Evolutionary conservation across 2,329 filamentous ascomycete genomes (phyloP).

Genomic region (Aspergillus flavus): DNA sequence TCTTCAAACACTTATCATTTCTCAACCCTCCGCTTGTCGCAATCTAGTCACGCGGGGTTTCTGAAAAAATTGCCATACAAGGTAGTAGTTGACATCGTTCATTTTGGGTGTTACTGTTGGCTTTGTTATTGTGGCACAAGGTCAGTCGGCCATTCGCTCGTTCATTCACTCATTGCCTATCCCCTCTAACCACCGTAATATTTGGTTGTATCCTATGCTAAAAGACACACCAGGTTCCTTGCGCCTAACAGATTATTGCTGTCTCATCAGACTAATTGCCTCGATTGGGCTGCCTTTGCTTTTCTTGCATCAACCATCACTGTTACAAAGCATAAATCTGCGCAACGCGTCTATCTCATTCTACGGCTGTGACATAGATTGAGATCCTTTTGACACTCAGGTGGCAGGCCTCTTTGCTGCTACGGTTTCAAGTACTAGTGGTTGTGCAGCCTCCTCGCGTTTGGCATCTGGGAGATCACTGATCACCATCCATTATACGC

Average conservation of each 20-base stretch:
- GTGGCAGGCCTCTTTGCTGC: not conserved
- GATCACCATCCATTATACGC: not conserved
- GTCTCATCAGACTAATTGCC: not conserved
- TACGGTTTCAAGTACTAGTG: not conserved
- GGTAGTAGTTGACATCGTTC: not conserved
- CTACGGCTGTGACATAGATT: not conserved
- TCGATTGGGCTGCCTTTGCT: not conserved
- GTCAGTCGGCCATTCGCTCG: not conserved
- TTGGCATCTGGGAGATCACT: not conserved
- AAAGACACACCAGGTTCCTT: not conserved
- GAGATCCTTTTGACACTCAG: not conserved
- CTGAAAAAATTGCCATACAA: not conserved
- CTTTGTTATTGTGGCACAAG: slow-evolving; percentile 7
- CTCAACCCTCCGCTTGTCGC: not conserved
- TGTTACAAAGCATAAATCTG: not conserved
- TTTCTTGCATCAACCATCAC: not conserved
- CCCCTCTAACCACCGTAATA: not conserved
- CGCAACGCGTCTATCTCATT: not conserved
- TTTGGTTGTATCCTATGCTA: not conserved
- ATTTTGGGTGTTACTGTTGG: not conserved
- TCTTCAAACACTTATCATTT: not conserved
- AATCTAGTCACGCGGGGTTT: not conserved
- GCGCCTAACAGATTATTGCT: not conserved
- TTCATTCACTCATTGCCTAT: not conserved
- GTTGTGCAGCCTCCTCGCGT: not conserved